A percentile compares a stretch with the other conserved stretches of the same genome.
Conservation (phyloP, 2,329 filamentous ascomycete species). For the Nothomitra cinnamomea region DNA sequence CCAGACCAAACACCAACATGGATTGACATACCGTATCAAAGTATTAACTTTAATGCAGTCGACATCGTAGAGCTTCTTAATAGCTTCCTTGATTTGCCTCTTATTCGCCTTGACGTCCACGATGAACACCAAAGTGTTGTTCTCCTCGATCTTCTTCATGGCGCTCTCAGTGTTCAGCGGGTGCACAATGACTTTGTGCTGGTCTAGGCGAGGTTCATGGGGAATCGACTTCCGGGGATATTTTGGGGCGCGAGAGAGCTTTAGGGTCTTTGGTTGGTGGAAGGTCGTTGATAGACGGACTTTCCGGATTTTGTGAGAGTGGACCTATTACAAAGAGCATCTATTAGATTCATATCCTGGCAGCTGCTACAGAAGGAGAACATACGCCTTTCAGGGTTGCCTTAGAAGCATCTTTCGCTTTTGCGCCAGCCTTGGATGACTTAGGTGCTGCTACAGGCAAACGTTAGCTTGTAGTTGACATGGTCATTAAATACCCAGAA, state of each 20-base stretch:
- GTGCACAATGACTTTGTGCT: conserved; percentile 95
- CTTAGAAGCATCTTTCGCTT: conserved; percentile 90
- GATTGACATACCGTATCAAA: conserved; percentile 63
- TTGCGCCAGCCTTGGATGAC: conserved; percentile 45
- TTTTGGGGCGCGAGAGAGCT: conserved; percentile 79
- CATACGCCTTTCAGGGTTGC: conserved; percentile 90
- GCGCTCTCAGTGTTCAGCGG: conserved; percentile 98
- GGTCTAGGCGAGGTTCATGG: conserved; percentile 79
- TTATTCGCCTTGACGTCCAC: conserved; percentile 98
- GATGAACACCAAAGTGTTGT: conserved; percentile 99
- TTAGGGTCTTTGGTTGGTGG: conserved; percentile 93
- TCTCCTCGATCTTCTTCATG: conserved; percentile 99
- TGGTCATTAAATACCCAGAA: background rate
- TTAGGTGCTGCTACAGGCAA: conserved; percentile 17
- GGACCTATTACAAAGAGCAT: conserved; percentile 30
- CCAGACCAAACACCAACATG: background rate
- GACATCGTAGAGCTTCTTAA: conserved; percentile 99
- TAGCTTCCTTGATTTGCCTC: conserved; percentile 93
- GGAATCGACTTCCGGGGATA: conserved; percentile 94
- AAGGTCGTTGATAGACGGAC: conserved; percentile 85
- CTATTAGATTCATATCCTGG: conserved; percentile 26
- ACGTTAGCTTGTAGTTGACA: conserved; percentile 16
- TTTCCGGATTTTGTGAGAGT: conserved; percentile 81
- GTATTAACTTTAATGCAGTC: conserved; percentile 99
- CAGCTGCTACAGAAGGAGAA: conserved; percentile 24